Evolutionary conservation across 2,329 filamentous ascomycete genomes (phyloP).

Genomic region (Aspergillus sp.): DNA sequence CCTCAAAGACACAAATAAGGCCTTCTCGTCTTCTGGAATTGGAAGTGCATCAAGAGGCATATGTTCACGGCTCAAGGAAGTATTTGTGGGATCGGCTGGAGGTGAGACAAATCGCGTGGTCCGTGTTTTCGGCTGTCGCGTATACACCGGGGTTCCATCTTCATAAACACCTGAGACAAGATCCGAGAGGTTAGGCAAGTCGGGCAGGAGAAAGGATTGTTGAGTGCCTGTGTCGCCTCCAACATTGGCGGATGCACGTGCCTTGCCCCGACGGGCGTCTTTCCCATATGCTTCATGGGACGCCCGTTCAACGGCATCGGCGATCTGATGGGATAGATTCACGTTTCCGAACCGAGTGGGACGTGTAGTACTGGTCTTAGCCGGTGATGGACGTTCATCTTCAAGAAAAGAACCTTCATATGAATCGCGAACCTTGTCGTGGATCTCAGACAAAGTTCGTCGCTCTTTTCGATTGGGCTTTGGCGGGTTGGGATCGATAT

Average conservation of each 20-base stretch:
- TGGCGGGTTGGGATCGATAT: constrained; percentile 37
- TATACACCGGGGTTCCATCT: constrained; percentile 58
- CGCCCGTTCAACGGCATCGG: constrained; percentile 40
- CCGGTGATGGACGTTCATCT: constrained; percentile 49
- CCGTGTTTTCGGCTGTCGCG: constrained; percentile 49
- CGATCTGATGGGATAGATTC: constrained; percentile 43
- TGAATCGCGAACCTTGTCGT: constrained; percentile 53
- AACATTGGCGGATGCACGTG: constrained; percentile 24
- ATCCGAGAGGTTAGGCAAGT: constrained; percentile 61
- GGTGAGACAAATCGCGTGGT: constrained; percentile 55
- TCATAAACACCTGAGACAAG: constrained; percentile 59
- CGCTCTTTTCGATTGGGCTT: constrained; percentile 40
- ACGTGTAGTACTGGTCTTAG: constrained; percentile 44
- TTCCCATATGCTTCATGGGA: constrained; percentile 35
- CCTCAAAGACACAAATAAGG: constrained; percentile 60
- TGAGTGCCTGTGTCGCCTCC: constrained; percentile 52
- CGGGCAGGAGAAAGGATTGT: constrained; percentile 62
- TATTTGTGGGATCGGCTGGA: constrained; percentile 34
- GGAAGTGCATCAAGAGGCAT: constrained; percentile 54
- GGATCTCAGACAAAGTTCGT: constrained; percentile 56
- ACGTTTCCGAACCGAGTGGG: constrained; percentile 57
- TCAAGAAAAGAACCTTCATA: constrained; percentile 54
- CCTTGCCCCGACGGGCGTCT: constrained; percentile 29
- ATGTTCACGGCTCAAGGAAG: constrained; percentile 39
- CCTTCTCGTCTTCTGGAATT: constrained; percentile 62